Evolutionary conservation across 176 grass and related monocot genomes (phyloP), one percentile per base, ranked within the genome.

Genomic region (Eragrostis nindensis): DNA sequence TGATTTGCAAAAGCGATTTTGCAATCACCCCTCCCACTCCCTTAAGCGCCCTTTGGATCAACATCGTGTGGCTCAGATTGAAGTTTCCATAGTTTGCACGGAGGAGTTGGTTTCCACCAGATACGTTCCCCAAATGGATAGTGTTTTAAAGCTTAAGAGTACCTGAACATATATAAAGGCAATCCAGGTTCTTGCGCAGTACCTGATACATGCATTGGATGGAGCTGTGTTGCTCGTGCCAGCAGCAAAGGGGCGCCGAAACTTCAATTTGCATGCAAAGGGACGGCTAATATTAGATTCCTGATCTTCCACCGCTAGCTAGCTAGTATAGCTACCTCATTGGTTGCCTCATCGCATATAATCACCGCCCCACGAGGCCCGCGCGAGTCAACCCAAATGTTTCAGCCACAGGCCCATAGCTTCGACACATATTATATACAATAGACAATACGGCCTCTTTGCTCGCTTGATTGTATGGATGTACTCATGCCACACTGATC

Each of bases 221-320:
- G 30, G 21, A 56, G 22, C 18, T 38, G 4, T 59, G 16, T 77
- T 70, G 65, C 74, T 68, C 15, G 17, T 15, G 48, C 44, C 17
- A 74, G 6, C 86, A 80, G 81, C 62, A 84, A 89, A 84, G 81
- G 9, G 49, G 19, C 24, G 43, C 18, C 36, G 42, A 75, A 15
- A 55, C 87, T 70, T 79, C 8, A 14, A 14, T 71, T 74, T 56
- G 82, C 53, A 80, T 64, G 54, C 82, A n/a, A 89, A 75, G 70
- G 18, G 17, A 39, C 82, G 61, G 5, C 16, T 74, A 29, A 6
- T 77, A 18, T 62, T 5, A 66, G 29, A 39, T 39, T 30, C 15
- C 8, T 71, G 54, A 71, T 62, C n/a, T n/a, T n/a, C n/a, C n/a
- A n/a, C n/a, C n/a, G n/a, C n/a, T n/a, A n/a, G n/a, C n/a, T n/a